Evolutionary conservation across 495 filamentous ascomycete genomes (phyloP).

Genomic region (Apodospora peruviana): DNA sequence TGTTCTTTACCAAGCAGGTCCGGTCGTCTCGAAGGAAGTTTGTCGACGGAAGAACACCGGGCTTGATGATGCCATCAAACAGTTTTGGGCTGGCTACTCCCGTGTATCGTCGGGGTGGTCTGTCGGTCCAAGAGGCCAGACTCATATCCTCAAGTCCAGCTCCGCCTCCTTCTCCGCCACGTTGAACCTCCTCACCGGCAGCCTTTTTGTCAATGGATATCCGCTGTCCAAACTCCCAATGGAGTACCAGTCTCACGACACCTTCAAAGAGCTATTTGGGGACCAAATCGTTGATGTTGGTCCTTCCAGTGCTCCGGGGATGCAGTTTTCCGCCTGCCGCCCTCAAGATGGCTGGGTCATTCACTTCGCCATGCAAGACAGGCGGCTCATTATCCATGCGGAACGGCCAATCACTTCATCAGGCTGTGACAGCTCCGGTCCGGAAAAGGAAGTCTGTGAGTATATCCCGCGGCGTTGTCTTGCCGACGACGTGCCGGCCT

Average conservation of each 20-base stretch:
- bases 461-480: conserved; percentile 41
- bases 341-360: conserved; percentile 15
- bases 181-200: conserved; percentile 50
- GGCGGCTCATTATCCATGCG: conserved; percentile 8
- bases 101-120: not conserved
- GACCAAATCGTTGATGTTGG: conserved; percentile 39
- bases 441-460: conserved; percentile 35
- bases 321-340: conserved; percentile 37
- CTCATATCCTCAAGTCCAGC: conserved; percentile 2
- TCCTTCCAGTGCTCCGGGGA: conserved; percentile 38
- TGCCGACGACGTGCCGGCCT: conserved; percentile 35
- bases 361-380: conserved; percentile 13
- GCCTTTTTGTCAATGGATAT: conserved; percentile 51
- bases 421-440: no score
- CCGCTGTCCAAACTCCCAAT: conserved; percentile 46
- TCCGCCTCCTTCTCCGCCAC: conserved; percentile 25
- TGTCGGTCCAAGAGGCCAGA: not conserved
- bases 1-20: conserved; percentile 6
- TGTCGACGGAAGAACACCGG: not conserved
- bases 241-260: conserved; percentile 35
- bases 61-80: conserved; percentile 6
- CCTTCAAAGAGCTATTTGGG: conserved; percentile 30
- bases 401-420: no score
- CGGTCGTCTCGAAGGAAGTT: not conserved
- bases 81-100: conserved; percentile 13